Percentiles rank a stretch among this genome's conserved stretches.
phyloP scores from a whole-genome alignment of 2,329 filamentous ascomycete genomes.

The Teratosphaeria pseudoeucalypti region DNA sequence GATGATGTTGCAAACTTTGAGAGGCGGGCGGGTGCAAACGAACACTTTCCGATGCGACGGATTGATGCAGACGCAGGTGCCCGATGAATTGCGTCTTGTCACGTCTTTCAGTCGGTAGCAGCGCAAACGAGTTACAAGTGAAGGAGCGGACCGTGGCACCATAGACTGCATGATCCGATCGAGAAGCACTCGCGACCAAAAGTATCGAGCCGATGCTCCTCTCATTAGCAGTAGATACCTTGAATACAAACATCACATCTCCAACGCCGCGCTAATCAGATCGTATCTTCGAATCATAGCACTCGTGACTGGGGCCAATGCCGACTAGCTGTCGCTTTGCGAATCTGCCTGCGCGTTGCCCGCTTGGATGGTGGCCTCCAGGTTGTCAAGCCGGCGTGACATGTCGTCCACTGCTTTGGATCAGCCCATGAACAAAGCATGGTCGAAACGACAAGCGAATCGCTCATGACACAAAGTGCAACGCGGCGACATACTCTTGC shows the following conservation, averaged over 20 bases:
- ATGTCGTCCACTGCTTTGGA: conserved; percentile 73
- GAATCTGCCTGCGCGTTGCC: conserved; percentile 29
- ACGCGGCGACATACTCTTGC: conserved; percentile 57
- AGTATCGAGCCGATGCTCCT: not conserved
- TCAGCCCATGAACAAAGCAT: not conserved
- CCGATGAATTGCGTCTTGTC: not conserved
- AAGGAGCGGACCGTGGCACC: not conserved
- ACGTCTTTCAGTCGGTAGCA: not conserved
- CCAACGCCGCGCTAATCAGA: not conserved
- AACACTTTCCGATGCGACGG: not conserved
- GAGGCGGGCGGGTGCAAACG: not conserved
- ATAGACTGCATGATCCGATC: not conserved
- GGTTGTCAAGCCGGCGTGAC: conserved; percentile 71
- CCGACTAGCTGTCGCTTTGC: not conserved
- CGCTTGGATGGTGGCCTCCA: conserved; percentile 62
- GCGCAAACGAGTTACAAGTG: not conserved
- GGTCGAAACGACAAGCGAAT: not conserved
- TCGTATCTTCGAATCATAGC: not conserved
- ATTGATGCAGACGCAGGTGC: not conserved
- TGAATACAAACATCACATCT: not conserved
- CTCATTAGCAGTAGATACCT: not conserved
- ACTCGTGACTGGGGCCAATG: not conserved
- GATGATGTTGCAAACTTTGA: not conserved
- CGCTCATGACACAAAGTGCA: not conserved
- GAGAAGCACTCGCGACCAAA: not conserved